These are phyloP conservation scores for Hymenoscyphus linearis DNA, from an alignment of 2,329 filamentous ascomycete species.

Conservation along the genomic window DNA sequence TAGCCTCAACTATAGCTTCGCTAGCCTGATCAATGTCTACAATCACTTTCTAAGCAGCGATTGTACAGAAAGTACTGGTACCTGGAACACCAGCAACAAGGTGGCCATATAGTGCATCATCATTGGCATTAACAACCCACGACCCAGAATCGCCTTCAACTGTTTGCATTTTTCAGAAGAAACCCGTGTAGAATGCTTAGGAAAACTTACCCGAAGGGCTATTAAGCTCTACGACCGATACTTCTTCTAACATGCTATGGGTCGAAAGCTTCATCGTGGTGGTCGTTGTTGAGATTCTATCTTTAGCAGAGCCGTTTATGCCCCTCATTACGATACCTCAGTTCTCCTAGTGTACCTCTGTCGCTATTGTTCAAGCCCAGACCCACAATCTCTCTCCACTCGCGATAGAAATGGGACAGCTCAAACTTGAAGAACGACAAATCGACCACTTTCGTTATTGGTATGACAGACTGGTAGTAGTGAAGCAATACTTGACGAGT, in stretches of 20 bases:
- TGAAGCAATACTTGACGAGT: constrained; percentile 40
- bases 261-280: not conserved
- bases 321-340: not conserved
- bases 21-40: constrained; percentile 9
- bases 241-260: not conserved
- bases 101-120: constrained; percentile 17
- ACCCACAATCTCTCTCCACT: constrained; percentile 28
- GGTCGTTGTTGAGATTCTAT: not conserved
- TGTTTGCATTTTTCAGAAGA: not conserved
- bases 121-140: constrained; percentile 19
- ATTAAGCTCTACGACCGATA: not conserved
- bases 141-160: constrained; percentile 18
- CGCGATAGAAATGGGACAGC: constrained; percentile 27
- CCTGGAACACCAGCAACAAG: constrained; percentile 14
- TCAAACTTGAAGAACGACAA: constrained; percentile 32
- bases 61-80: not conserved
- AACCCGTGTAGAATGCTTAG: not conserved
- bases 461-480: constrained; percentile 38
- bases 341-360: no score
- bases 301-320: not conserved
- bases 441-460: constrained; percentile 36
- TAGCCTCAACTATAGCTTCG: no score
- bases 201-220: not conserved
- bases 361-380: constrained; percentile 11
- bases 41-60: constrained; percentile 6